Evolutionary conservation across 192 early-diverging fungal genomes (phyloP), one percentile per base, ranked within the genome.

Genomic region (Gryganskiella cystojenkinii): DNA sequence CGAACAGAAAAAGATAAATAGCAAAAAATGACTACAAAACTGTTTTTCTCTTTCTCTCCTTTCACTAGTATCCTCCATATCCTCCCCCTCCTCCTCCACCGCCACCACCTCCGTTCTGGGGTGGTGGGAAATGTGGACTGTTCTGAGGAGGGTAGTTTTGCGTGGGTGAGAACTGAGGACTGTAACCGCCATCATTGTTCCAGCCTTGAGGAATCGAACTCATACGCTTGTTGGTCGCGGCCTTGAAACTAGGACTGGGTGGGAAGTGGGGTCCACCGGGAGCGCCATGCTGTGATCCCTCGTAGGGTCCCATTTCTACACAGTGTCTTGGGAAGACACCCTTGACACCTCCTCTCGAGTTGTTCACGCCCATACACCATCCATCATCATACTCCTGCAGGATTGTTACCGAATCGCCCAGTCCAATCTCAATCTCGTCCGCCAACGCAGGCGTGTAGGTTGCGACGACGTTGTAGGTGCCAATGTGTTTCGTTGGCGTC

Each of bases 281-380:
- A 13, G 50, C 59, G 37, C 61, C 67, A n/a, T 78, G 53, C 45
- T 78, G 74, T 37, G 66, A 50, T 14, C 34, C 59, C 24, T 60
- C 67, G 25, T 78, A 69, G 6, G 67, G 55, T 0, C 70, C 71
- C 68, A 80, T 71, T 25, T 86, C 82, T 14, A 87, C 67, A 58
- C 85, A 87, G 47, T 86, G 83, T 46, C 80, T 68, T 15, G 88
- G 88, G 82, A 89, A 87, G 4, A 87, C 85, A 50, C 88, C 88
- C 52, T 81, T 68, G 27, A 60, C 54, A 35, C 80, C 73, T 3
- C 71, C 80, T 14, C 79, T 80, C n/a, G 84, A 71, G 43, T 84
- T 64, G 56, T 89, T 89, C 20, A 83, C 56, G 31, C 84, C 88
- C 46, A 81, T 75, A 59, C 83, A 84, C 88, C 88, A 89, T 11